Base-by-base conservation (phyloP, 495 filamentous ascomycete genomes). In the Aspergillus ostianus region DNA sequence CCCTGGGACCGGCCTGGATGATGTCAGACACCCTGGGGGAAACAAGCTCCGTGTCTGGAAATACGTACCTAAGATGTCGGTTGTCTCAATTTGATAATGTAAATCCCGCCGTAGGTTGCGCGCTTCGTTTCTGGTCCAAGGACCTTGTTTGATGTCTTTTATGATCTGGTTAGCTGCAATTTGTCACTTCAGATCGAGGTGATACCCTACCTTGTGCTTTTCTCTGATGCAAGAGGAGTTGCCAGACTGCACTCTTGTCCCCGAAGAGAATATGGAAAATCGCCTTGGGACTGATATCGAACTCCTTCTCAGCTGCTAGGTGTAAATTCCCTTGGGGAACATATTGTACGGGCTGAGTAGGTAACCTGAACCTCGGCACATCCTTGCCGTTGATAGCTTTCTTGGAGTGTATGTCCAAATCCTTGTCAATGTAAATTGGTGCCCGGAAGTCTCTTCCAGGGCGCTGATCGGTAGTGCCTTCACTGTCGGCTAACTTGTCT, bases 201-300 rank as follows among this genome's bases (percentile, higher is more conserved):
- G 23, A 26, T 29, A 8, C 57, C 67, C 55, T 66, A 81, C 90
- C 82, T 72, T 87, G 83, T 17, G 91, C 92, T 71, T 86, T 84
- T 54, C 91, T 84, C 72, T 96, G 91, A 64, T 90, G 87, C 66
- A 97, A 92, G 20, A 98, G 79, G 62, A 90, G 86, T 66, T 95
- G 93, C 81, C 96, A 98, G 36, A 98, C 87, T 47, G 91, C 88
- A 74, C 90, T 93, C 72, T 90, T 95, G 70, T 98, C 94, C 29
- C 94, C 94, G 66, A 97, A 98, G 56, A 98, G 82, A 10, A 97
- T 88, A 67, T 98, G 94, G 73, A 97, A 98, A 32, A 97, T 82
- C 1, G 92, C 91, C 71, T 98, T 97, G 17, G 94, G 85, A 61
- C 89, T 93, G 53, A 98, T 82, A 58, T 94, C 88, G 64, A 95